Base-by-base conservation (phyloP, 768 basidiomycete species). In the Tubosaeta brunneosetosa region DNA sequence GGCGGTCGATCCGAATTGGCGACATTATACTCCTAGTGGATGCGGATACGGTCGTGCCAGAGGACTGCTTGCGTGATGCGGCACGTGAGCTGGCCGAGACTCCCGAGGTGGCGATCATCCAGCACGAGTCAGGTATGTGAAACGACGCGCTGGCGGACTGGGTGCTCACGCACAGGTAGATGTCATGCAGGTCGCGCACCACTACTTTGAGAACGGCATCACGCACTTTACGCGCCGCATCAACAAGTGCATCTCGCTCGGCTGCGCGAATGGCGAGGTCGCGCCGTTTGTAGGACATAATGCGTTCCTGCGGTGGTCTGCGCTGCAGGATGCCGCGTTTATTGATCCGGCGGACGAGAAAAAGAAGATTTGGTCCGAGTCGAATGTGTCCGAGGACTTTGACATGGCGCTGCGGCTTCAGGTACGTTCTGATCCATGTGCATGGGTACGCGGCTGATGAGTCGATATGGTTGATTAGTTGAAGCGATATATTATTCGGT, bases 181-280 rank as follows among this genome's bases (percentile, higher is more conserved):
- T 60, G 91, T 94, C 56, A 91, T 94, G 85, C 89, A 94, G 68
- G 91, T 92, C 49, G 90, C 89, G 0, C 73, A 86, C 65, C 86
- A 92, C 67, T 94, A 88, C 70, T 94, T 94, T 61, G 92, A 95
- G 66, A 92, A 93, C 57, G 90, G 88, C 11, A 90, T 94, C 58
- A 82, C 93, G 6, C 84, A 88, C 64, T 94, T 95, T 69, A 94
- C 93, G 6, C 82, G 85, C 10, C 80, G 91, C 14, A 91, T 94
- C 71, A 92, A 94, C 71, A 83, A 83, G 66, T 82, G 79, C 61
- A 91, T 91, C 47, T 89, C 88, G 0, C 77, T 91, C 72, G 82
- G 82, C 7, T 84, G 82, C 61, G 81, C 88, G 0, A 91, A 91
- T 59, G 88, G 89, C 13, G 88, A 91, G 62, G 78, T 90, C 0